phyloP scores from a whole-genome alignment of 352 stramenopile genomes.

The Globisporangium spiculum region DNA sequence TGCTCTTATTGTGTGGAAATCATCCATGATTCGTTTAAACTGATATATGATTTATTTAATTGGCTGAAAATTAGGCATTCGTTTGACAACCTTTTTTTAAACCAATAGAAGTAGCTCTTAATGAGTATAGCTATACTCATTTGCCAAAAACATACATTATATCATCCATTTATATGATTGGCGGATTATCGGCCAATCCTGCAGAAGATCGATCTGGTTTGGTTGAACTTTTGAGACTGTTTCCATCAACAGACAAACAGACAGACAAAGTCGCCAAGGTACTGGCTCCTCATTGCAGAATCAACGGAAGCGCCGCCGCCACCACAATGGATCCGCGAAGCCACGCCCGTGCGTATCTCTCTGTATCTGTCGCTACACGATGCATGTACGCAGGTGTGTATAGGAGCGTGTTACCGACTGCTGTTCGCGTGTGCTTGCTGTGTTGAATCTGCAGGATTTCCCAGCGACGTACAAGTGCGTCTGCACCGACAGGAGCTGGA shows the following conservation, averaged over 20 bases:
- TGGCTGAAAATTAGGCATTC: neutral
- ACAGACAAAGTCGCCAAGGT: neutral
- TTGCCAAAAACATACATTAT: slow-evolving; percentile 1
- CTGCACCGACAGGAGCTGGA: slow-evolving; percentile 28
- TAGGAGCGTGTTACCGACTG: neutral
- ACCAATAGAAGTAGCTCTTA: neutral
- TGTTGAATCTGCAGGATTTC: slow-evolving; percentile 13
- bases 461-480: slow-evolving; percentile 13
- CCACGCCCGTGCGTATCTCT: neutral
- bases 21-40: neutral
- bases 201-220: neutral
- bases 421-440: neutral
- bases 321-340: slow-evolving; percentile 15
- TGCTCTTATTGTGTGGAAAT: neutral
- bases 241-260: slow-evolving; percentile 15
- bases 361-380: neutral
- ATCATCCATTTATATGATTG: neutral
- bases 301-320: neutral
- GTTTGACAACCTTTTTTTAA: neutral
- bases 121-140: neutral
- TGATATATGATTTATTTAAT: neutral
- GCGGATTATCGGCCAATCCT: neutral
- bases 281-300: neutral
- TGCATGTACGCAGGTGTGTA: neutral
- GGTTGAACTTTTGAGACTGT: slow-evolving; percentile 21